Percentiles rank a stretch among this genome's conserved stretches.
Conservation (phyloP, 768 basidiomycete species). For the Hygrophorus pudorinus region DNA sequence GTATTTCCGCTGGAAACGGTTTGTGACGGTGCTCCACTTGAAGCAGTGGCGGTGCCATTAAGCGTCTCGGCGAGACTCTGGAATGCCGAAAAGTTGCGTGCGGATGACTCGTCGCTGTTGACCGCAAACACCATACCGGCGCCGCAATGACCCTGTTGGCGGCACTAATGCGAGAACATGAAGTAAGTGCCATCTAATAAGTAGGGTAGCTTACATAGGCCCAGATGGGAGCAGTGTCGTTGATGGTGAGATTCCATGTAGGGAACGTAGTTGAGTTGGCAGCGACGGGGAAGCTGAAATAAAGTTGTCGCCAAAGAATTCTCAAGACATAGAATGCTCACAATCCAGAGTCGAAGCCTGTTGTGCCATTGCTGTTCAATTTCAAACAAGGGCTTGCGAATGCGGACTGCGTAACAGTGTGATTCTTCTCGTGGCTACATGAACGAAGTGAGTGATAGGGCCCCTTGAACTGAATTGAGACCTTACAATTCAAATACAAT, state of each 20-base stretch:
- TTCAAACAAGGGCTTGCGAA: conserved; percentile 51
- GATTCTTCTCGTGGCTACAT: conserved; percentile 53
- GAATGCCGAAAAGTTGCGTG: conserved; percentile 48
- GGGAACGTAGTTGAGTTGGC: conserved; percentile 37
- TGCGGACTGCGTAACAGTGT: conserved; percentile 53
- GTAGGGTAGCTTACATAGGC: conserved; percentile 31
- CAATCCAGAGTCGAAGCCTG: conserved; percentile 53
- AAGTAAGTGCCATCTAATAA: not conserved
- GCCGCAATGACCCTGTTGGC: conserved; percentile 36
- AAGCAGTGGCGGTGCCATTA: conserved; percentile 38
- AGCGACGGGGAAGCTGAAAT: conserved; percentile 28
- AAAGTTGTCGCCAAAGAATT: not conserved
- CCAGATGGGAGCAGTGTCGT: conserved; percentile 50
- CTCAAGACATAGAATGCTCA: conserved; percentile 18
- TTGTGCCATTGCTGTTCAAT: conserved; percentile 26
- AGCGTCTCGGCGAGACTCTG: conserved; percentile 41
- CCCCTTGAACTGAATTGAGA: not conserved
- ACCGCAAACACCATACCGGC: conserved; percentile 51
- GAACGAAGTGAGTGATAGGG: not conserved
- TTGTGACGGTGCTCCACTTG: conserved; percentile 13
- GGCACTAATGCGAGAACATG: conserved; percentile 22
- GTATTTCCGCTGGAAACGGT: conserved; percentile 6
- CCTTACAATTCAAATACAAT: conserved; percentile 54
- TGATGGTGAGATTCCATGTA: conserved; percentile 46
- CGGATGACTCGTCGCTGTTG: conserved; percentile 42